Evolutionary conservation across 2,329 filamentous ascomycete genomes (phyloP).

Genomic region (Penicillium fuscoglaucum): DNA sequence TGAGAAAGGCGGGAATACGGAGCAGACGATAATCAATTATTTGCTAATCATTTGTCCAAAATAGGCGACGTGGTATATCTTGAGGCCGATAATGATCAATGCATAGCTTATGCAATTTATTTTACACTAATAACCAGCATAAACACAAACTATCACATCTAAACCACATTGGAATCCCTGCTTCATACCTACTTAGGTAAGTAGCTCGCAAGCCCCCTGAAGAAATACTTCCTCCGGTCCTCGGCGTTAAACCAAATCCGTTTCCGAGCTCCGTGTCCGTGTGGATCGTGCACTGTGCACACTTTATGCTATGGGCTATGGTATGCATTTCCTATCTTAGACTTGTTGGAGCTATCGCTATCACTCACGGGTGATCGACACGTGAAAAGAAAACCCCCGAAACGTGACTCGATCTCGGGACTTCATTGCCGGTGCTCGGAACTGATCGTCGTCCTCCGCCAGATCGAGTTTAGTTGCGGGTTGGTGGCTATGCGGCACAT

Average conservation of each 20-base stretch:
- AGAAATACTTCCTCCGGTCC: neutral
- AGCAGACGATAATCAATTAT: neutral
- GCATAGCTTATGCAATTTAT: neutral
- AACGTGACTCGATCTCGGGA: constrained; percentile 1
- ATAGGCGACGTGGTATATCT: neutral
- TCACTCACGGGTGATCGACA: constrained; percentile 4
- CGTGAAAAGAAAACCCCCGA: neutral
- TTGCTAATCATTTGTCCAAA: neutral
- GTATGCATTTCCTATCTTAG: neutral
- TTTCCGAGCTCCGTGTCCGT: neutral
- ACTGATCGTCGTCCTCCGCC: neutral
- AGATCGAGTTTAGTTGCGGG: neutral
- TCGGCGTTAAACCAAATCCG: constrained; percentile 1
- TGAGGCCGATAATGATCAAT: neutral
- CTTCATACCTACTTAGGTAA: neutral
- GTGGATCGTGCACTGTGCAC: constrained; percentile 1
- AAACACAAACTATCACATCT: neutral
- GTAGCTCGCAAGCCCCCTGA: neutral
- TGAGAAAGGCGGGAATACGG: neutral
- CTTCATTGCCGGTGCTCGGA: neutral
- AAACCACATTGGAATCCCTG: neutral
- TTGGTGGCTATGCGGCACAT: constrained; percentile 3
- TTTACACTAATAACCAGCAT: neutral
- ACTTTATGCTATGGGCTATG: neutral
- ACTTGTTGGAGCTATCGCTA: neutral